phyloP scores from a whole-genome alignment of 2,329 filamentous ascomycete genomes.

The Xylaria sp. region DNA sequence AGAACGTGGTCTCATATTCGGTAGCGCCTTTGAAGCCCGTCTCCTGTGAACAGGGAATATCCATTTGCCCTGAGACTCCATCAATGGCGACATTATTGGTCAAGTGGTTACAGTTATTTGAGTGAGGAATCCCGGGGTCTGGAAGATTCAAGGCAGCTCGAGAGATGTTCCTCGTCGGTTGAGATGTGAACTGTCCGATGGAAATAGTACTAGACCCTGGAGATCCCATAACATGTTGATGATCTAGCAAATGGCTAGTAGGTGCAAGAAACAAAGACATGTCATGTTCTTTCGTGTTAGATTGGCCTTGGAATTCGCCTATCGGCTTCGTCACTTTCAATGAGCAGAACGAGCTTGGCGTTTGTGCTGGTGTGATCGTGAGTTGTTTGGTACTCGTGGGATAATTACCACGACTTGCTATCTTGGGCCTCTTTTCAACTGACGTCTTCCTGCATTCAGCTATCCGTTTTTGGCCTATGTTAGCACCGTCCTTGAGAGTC shows the following conservation, averaged over 20 bases:
- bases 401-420: conserved; percentile 15
- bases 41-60: background rate
- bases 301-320: background rate
- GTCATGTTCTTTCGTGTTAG: background rate
- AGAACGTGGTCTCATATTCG: background rate
- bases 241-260: background rate
- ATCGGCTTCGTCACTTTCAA: conserved; percentile 41
- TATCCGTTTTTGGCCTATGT: conserved; percentile 20
- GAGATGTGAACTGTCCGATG: conserved; percentile 37
- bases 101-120: background rate
- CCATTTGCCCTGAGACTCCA: background rate
- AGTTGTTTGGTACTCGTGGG: conserved; percentile 22
- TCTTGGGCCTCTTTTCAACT: conserved; percentile 18
- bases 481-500: background rate
- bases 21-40: too few relatives aligned
- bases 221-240: conserved; percentile 9
- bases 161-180: conserved; percentile 17
- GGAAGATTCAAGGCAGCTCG: background rate
- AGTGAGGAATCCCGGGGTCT: background rate
- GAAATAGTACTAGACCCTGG: conserved; percentile 25
- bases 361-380: conserved; percentile 30
- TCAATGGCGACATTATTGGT: background rate
- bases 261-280: too few relatives aligned
- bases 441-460: conserved; percentile 6
- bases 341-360: conserved; percentile 36